Evolutionary conservation across 208 protist species (phyloP).

Genomic region (Vickermania ingenoplastis): DNA sequence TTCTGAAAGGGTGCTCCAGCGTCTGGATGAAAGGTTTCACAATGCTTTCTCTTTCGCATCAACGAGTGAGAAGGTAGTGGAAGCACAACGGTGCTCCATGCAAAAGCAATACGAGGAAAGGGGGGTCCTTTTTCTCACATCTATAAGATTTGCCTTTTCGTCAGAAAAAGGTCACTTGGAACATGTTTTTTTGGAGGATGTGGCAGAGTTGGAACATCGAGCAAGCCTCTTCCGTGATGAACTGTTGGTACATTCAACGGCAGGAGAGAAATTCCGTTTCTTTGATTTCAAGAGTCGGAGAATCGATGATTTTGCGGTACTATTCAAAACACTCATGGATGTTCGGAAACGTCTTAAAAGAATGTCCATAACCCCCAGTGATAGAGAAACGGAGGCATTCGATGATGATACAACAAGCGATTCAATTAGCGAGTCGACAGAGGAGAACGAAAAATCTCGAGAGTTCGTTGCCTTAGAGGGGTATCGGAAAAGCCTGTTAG

Average conservation of each 20-base stretch:
- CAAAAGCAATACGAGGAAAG: neutral
- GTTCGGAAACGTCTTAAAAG: neutral
- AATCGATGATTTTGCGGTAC: neutral
- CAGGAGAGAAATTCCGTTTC: neutral
- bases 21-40: neutral
- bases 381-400: neutral
- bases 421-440: neutral
- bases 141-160: neutral
- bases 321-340: neutral
- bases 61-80: neutral
- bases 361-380: neutral
- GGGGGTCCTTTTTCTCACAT: neutral
- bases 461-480: neutral
- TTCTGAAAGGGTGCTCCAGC: too few relatives aligned
- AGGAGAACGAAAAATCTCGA: neutral
- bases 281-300: neutral
- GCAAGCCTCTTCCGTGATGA: neutral
- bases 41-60: neutral
- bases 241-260: neutral
- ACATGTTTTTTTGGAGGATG: neutral
- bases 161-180: neutral
- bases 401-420: neutral
- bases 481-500: neutral
- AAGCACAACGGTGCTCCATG: neutral
- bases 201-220: neutral